Conservation (phyloP, 371 early-diverging fungal genomes). For the Mucor circinelloides region DNA sequence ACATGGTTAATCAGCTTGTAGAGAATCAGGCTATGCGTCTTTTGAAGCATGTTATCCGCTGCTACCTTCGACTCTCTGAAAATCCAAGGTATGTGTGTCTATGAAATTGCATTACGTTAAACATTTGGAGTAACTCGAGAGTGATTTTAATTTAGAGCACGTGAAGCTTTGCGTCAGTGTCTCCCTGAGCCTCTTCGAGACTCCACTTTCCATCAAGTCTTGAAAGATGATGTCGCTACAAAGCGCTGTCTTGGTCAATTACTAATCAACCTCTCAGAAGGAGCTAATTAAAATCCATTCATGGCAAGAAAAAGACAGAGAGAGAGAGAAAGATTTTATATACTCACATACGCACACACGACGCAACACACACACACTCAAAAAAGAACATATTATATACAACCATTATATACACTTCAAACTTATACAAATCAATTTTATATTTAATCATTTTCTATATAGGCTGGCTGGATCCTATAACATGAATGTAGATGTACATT, state of each 20-base stretch:
- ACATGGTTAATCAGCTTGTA: constrained; percentile 92
- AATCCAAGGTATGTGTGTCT: constrained; percentile 68
- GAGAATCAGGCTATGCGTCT: constrained; percentile 85
- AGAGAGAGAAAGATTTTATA: neutral
- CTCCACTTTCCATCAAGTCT: constrained; percentile 71
- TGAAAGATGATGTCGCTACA: constrained; percentile 86
- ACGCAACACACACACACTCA: neutral
- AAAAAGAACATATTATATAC: constrained; percentile 2
- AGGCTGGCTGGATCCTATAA: constrained; percentile 17
- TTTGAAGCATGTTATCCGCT: constrained; percentile 94
- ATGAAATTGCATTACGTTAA: neutral
- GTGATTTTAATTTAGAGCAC: constrained; percentile 56
- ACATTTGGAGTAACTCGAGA: neutral
- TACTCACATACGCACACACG: neutral
- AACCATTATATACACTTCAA: neutral
- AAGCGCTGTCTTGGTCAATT: constrained; percentile 72
- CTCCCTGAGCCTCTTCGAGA: constrained; percentile 86
- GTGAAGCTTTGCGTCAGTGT: constrained; percentile 87
- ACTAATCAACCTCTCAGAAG: constrained; percentile 66
- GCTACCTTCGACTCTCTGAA: constrained; percentile 93
- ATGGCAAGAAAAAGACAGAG: neutral
- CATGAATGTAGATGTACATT: constrained; percentile 15
- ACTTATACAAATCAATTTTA: constrained; percentile 11
- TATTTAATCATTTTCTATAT: constrained; percentile 18
- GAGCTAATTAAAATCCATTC: constrained; percentile 21